phyloP scores from a whole-genome alignment of 208 protist species.

The Wallacemonas collosoma region DNA sequence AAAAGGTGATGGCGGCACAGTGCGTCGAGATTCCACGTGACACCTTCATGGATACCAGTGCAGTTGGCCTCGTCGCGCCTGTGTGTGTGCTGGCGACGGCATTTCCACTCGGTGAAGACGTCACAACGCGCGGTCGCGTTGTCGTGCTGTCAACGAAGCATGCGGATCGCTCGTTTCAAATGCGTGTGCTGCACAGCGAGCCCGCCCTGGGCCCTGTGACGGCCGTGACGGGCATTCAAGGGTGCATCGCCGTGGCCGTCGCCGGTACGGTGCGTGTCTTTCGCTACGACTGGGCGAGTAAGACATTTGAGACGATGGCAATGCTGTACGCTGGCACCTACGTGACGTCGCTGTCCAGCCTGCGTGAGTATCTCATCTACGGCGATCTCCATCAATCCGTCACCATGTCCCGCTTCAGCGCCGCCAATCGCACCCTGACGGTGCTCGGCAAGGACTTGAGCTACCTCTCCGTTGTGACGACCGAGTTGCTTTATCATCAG shows the following conservation, averaged over 20 bases:
- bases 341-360: conserved; percentile 66
- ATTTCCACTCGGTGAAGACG: conserved; percentile 86
- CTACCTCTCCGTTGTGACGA: conserved; percentile 56
- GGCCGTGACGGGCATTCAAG: conserved; percentile 57
- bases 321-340: conserved; percentile 87
- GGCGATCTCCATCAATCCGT: conserved; percentile 78
- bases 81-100: conserved; percentile 82
- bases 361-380: conserved; percentile 81
- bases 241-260: conserved; percentile 72
- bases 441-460: conserved; percentile 72
- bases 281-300: conserved; percentile 55
- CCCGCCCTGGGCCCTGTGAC: conserved; percentile 81
- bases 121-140: conserved; percentile 76
- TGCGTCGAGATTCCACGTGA: conserved; percentile 57
- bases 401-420: conserved; percentile 75
- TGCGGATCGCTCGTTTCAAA: conserved; percentile 18
- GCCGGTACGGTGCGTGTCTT: conserved; percentile 87
- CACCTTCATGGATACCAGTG: conserved; percentile 36
- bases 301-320: conserved; percentile 66
- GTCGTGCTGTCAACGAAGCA: conserved; percentile 54
- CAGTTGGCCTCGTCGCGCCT: conserved; percentile 35
- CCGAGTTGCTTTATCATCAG: conserved; percentile 80
- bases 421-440: conserved; percentile 75
- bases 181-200: conserved; percentile 73
- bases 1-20: conserved; percentile 71